Evolutionary conservation across 2,329 filamentous ascomycete genomes (phyloP).

Genomic region (Coleophoma eucalyptorum): DNA sequence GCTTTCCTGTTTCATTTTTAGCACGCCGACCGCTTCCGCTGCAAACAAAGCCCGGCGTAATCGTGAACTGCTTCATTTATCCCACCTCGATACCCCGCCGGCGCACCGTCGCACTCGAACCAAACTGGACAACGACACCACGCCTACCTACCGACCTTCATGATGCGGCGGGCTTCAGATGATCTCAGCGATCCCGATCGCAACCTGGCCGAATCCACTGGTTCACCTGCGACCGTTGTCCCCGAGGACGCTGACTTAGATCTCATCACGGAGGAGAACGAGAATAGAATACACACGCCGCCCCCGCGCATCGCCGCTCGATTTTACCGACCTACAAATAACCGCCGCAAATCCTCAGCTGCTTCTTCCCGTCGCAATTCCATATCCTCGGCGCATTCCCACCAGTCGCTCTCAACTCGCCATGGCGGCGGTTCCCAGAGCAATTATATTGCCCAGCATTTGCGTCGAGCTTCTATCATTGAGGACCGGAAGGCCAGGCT

Average conservation of each 20-base stretch:
- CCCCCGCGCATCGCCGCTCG: conserved; percentile 75
- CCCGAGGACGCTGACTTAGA: conserved; percentile 20
- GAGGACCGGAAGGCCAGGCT: conserved; percentile 77
- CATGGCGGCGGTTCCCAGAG: conserved; percentile 59
- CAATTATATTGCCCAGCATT: conserved; percentile 73
- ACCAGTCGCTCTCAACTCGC: conserved; percentile 31
- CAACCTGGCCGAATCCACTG: conserved; percentile 26
- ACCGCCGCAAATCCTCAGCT: conserved; percentile 70
- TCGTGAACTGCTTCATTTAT: conserved; percentile 1
- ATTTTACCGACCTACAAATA: conserved; percentile 66
- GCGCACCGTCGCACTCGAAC: background rate
- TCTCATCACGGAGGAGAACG: conserved; percentile 25
- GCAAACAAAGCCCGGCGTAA: no score
- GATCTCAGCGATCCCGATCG: conserved; percentile 28
- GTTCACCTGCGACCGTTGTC: conserved; percentile 9
- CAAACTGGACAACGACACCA: background rate
- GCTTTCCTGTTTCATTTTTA: conserved; percentile 5
- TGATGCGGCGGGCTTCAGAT: conserved; percentile 25
- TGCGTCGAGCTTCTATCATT: conserved; percentile 75
- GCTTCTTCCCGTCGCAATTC: conserved; percentile 78
- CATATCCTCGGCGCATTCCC: conserved; percentile 66
- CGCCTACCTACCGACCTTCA: conserved; percentile 4
- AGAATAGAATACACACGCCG: conserved; percentile 47
- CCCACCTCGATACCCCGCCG: background rate
- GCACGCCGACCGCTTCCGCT: background rate